A percentile compares a stretch with the other conserved stretches of the same genome.
These are phyloP conservation scores for Cordyceps fumosorosea DNA, from an alignment of 2,329 filamentous ascomycete genomes.

Conservation along the genomic window DNA sequence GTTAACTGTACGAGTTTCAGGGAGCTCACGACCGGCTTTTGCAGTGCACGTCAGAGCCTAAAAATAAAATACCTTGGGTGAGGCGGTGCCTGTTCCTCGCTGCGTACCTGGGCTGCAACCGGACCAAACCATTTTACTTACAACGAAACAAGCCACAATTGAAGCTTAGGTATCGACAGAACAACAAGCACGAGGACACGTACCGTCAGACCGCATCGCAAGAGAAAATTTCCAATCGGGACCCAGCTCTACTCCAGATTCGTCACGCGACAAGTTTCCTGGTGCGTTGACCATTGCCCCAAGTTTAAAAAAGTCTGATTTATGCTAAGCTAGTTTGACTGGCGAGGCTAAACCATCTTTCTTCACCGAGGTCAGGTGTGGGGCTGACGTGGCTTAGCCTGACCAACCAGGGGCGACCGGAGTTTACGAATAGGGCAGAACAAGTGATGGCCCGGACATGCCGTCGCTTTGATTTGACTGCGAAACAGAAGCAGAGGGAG, in stretches of 20 bases:
- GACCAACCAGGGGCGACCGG: background rate
- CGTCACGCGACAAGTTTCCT: conserved; percentile 12
- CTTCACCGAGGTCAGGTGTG: conserved; percentile 3
- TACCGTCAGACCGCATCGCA: background rate
- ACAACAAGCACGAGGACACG: background rate
- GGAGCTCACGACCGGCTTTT: background rate
- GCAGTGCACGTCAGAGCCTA: background rate
- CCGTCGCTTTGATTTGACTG: background rate
- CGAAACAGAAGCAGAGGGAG: background rate
- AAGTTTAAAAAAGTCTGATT: background rate
- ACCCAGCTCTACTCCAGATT: background rate
- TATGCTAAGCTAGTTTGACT: background rate
- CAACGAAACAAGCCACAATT: background rate
- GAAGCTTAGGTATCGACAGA: background rate
- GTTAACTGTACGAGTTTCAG: no score
- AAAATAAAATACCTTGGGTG: background rate
- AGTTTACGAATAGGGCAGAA: background rate
- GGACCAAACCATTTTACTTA: no score
- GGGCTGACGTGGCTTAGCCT: background rate
- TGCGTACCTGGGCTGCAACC: no score
- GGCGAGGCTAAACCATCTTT: conserved; percentile 4
- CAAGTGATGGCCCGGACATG: background rate
- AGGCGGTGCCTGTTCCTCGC: no score
- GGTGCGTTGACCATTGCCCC: background rate
- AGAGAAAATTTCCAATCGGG: background rate